Evolutionary conservation across 106 monocot species (phyloP).

Genomic region (Dendrobium officinale): DNA sequence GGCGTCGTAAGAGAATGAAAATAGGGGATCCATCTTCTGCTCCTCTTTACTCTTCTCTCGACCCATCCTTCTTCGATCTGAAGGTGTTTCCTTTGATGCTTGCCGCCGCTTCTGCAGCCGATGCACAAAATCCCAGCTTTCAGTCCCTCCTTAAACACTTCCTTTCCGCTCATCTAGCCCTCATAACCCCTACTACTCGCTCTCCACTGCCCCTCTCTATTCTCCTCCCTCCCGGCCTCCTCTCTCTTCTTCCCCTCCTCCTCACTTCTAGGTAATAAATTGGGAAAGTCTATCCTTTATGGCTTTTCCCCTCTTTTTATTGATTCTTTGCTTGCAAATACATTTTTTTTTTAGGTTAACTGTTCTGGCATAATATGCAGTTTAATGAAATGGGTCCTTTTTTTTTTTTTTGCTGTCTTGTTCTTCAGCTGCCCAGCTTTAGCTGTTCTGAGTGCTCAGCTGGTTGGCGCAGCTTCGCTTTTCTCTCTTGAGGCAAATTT

Average conservation of each 20-base stretch:
- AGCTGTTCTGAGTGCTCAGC: slow-evolving; percentile 31
- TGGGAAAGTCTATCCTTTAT: no score
- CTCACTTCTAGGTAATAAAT: slow-evolving; percentile 23
- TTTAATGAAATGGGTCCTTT: no score
- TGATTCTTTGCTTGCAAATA: background rate
- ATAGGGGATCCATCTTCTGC: background rate
- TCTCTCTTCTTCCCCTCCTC: slow-evolving; percentile 43
- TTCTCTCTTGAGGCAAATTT: slow-evolving; percentile 33
- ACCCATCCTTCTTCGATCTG: slow-evolving; percentile 18
- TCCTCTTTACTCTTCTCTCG: background rate
- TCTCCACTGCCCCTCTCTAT: slow-evolving; percentile 1
- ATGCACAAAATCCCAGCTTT: slow-evolving; percentile 7
- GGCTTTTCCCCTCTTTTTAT: background rate
- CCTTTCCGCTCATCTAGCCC: slow-evolving; percentile 17
- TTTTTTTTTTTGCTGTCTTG: background rate
- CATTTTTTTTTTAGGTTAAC: no score
- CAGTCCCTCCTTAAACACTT: slow-evolving; percentile 20
- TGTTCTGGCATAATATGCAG: background rate
- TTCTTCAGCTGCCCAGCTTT: slow-evolving; percentile 29
- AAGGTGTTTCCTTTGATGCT: slow-evolving; percentile 29
- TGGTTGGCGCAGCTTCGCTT: slow-evolving; percentile 40
- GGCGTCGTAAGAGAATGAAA: slow-evolving; percentile 8
- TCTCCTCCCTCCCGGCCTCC: slow-evolving; percentile 24
- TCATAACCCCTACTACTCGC: slow-evolving; percentile 8
- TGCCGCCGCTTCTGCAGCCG: slow-evolving; percentile 23